These are phyloP conservation scores for Acanthamoeba lenticulata DNA, from an alignment of 208 protist genomes.

Conservation along the genomic window DNA sequence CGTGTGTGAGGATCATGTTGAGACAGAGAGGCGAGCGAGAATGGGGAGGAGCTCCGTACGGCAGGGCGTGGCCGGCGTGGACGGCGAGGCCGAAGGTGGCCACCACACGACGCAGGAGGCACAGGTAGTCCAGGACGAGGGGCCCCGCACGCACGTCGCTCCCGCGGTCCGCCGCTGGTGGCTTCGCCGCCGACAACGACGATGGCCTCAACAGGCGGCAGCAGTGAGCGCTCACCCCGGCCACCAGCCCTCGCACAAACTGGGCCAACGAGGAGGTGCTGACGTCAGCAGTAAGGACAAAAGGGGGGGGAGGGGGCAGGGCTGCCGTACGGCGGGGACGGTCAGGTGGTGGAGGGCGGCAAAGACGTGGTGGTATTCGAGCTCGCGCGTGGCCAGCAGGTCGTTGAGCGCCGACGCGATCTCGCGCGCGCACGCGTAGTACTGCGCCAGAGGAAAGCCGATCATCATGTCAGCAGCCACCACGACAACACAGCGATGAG, in stretches of 20 bases:
- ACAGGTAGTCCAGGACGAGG: not conserved
- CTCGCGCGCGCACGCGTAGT: not conserved
- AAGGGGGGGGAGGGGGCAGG: not conserved
- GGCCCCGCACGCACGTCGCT: not conserved
- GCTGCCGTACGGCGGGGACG: not conserved
- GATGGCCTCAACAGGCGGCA: not conserved
- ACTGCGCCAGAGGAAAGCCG: not conserved
- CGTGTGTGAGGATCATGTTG: not conserved
- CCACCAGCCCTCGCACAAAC: not conserved
- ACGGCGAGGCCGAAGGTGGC: not conserved
- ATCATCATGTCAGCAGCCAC: not conserved
- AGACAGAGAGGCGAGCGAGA: too few relatives aligned
- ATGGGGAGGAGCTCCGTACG: too few relatives aligned
- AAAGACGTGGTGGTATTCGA: slow-evolving; percentile 20
- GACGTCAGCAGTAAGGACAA: not conserved
- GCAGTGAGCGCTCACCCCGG: not conserved
- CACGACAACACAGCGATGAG: not conserved
- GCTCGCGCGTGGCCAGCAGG: not conserved
- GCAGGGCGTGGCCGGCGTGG: not conserved
- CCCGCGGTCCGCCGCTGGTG: not conserved
- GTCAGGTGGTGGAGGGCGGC: not conserved
- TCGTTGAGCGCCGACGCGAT: not conserved
- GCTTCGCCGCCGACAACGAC: not conserved
- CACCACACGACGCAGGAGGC: not conserved
- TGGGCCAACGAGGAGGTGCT: not conserved